Evolutionary conservation across 306 rosid genomes (phyloP).

Genomic region (Malus sylvestris): DNA sequence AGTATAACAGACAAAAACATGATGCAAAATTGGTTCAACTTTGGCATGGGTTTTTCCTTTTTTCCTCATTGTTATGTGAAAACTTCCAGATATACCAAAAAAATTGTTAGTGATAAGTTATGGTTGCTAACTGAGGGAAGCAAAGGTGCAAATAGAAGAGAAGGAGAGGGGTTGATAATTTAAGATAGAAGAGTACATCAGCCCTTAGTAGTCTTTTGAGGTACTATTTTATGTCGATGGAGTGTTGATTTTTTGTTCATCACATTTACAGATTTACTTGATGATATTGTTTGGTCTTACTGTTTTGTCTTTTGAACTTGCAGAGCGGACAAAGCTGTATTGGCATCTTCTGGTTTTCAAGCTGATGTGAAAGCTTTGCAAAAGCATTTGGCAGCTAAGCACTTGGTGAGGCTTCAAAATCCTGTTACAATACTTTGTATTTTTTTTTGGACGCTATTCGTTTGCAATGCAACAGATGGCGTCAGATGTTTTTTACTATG

Average conservation of each 20-base stretch:
- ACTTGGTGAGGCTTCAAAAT: slow-evolving; percentile 51
- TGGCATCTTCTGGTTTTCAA: slow-evolving; percentile 98
- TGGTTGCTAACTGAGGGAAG: slow-evolving; percentile 7
- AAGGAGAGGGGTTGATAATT: neutral
- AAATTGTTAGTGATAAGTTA: neutral
- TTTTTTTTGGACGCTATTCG: neutral
- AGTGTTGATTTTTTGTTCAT: neutral
- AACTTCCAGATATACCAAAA: neutral
- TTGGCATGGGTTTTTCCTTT: too few relatives aligned
- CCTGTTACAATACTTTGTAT: neutral
- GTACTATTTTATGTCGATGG: slow-evolving; percentile 1
- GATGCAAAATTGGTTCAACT: too few relatives aligned
- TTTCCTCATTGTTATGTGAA: too few relatives aligned
- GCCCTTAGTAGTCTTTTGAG: neutral
- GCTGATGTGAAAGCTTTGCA: slow-evolving; percentile 97
- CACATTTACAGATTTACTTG: neutral
- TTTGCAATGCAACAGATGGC: neutral
- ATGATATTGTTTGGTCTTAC: neutral
- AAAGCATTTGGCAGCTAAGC: slow-evolving; percentile 73
- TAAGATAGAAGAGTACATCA: neutral
- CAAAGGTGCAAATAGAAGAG: neutral
- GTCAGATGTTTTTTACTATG: neutral
- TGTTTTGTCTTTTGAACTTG: slow-evolving; percentile 5
- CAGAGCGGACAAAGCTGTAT: slow-evolving; percentile 72
- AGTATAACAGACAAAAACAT: neutral